These are phyloP conservation scores for Voacanga thouarsii DNA, from an alignment of 257 asterid species.

Conservation along the genomic window DNA sequence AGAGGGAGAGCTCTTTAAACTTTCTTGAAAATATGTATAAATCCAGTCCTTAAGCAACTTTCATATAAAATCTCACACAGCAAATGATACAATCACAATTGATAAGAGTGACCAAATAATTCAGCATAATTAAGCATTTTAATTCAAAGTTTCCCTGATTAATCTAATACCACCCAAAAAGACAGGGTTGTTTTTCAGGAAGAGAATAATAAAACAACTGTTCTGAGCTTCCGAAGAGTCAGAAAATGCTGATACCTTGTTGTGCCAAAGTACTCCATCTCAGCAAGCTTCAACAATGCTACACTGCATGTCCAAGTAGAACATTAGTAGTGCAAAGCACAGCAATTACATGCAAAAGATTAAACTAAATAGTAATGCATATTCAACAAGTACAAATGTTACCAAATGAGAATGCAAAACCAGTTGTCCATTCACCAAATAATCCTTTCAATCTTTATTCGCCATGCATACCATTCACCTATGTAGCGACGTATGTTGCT, in stretches of 20 bases:
- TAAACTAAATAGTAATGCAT: neutral
- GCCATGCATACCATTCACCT: neutral
- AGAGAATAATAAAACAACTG: neutral
- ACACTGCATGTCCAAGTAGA: conserved; percentile 46
- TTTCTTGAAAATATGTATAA: neutral
- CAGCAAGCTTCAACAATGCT: conserved; percentile 81
- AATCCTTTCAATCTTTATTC: neutral
- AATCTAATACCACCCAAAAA: neutral
- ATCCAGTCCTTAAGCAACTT: neutral
- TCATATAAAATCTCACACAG: neutral
- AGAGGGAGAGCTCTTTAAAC: neutral
- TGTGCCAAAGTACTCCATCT: conserved; percentile 90
- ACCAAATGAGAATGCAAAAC: neutral
- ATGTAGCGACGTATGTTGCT: neutral
- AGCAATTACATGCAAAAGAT: neutral
- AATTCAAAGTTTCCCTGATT: neutral
- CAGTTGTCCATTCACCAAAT: neutral
- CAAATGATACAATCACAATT: neutral
- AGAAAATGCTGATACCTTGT: conserved; percentile 55
- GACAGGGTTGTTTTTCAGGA: neutral
- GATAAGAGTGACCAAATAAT: neutral
- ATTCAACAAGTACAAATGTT: neutral
- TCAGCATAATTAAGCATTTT: neutral
- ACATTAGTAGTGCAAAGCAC: neutral
- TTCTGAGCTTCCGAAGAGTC: neutral